Percentiles rank a stretch among this genome's conserved stretches.
Evolutionary conservation across 2,329 filamentous ascomycete genomes (phyloP).

Genomic region (Fusarium dimerum): DNA sequence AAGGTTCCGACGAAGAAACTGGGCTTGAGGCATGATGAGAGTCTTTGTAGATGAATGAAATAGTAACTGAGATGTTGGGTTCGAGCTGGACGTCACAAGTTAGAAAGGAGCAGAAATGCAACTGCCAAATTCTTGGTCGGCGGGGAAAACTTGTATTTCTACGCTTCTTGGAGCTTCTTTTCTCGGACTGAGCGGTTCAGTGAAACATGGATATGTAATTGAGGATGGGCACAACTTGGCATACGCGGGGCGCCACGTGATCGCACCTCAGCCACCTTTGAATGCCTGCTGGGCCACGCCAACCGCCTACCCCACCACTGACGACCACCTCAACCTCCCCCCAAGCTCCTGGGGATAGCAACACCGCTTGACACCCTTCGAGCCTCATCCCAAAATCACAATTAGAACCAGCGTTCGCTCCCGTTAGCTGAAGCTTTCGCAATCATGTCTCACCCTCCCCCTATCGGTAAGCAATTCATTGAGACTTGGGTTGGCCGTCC

Average conservation of each 20-base stretch:
- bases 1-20: constrained; percentile 18
- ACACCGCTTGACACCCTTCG: constrained; percentile 20
- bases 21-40: constrained; percentile 22
- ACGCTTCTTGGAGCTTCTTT: not conserved
- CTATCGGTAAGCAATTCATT: constrained; percentile 48
- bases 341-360: constrained; percentile 28
- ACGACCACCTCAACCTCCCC: constrained; percentile 32
- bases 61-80: not conserved
- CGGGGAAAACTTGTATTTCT: no score
- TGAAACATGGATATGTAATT: constrained; percentile 5
- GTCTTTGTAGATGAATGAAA: no score
- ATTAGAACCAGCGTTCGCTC: constrained; percentile 8
- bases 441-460: constrained; percentile 53
- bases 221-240: constrained; percentile 1
- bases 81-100: not conserved
- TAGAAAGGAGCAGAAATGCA: no score
- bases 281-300: constrained; percentile 33
- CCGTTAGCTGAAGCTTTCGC: constrained; percentile 20
- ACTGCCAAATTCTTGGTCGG: no score
- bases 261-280: constrained; percentile 36
- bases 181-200: constrained; percentile 4
- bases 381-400: constrained; percentile 5
- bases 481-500: no score
- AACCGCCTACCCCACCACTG: constrained; percentile 35
- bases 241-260: constrained; percentile 40